phyloP scores from a whole-genome alignment of 2,329 filamentous ascomycete genomes.

The Trichoderma atroviride region DNA sequence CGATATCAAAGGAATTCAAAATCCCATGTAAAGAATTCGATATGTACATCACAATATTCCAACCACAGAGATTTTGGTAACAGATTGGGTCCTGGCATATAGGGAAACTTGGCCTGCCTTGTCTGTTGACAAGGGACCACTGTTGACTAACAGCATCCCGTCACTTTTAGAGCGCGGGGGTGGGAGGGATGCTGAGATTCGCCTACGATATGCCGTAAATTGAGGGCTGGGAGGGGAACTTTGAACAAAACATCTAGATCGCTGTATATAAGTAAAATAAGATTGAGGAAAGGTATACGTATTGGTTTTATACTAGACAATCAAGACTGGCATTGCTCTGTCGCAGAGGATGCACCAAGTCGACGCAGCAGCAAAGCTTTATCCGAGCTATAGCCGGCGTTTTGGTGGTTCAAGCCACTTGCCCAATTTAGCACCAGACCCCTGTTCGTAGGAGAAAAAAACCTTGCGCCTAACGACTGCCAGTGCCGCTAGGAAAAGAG shows the following conservation, averaged over 20 bases:
- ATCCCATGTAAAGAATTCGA: neutral
- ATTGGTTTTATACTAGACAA: neutral
- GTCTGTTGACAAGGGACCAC: neutral
- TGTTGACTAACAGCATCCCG: neutral
- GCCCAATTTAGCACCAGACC: constrained; percentile 3
- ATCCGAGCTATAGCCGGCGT: constrained; percentile 24
- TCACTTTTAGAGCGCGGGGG: constrained; percentile 4
- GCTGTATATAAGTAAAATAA: neutral
- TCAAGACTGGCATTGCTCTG: neutral
- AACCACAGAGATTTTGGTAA: neutral
- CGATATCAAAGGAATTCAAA: neutral
- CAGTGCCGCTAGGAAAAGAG: neutral
- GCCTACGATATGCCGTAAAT: neutral
- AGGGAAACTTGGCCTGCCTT: neutral
- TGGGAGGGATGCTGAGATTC: neutral
- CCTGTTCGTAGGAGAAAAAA: neutral
- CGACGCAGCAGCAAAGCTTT: neutral
- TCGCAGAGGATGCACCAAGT: neutral
- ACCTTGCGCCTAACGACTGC: neutral
- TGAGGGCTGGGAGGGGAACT: neutral
- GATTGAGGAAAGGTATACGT: neutral
- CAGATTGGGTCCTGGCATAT: neutral
- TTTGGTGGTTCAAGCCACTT: neutral
- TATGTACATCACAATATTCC: neutral
- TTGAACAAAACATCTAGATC: neutral